Percentiles rank a stretch among this genome's conserved stretches.
Evolutionary conservation across 495 filamentous ascomycete genomes (phyloP).

Genomic region (Bryoglossum gracile): DNA sequence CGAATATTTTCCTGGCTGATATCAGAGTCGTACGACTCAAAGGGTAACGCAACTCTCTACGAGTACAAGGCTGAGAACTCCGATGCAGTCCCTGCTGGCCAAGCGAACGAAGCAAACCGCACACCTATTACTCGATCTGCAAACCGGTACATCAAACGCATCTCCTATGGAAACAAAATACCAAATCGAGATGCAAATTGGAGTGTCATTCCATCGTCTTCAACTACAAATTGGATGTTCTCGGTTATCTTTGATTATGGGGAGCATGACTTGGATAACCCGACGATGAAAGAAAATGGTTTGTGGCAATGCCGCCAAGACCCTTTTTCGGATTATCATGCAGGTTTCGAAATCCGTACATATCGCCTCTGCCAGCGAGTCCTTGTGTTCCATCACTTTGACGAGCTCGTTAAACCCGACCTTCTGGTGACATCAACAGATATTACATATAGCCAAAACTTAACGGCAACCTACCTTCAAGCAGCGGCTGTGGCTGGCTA

Average conservation of each 20-base stretch:
- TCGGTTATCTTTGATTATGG: conserved; percentile 34
- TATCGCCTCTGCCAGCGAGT: conserved; percentile 31
- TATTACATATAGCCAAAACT: neutral
- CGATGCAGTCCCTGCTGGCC: neutral
- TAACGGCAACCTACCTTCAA: neutral
- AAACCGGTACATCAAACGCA: conserved; percentile 24
- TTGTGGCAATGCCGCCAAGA: conserved; percentile 26
- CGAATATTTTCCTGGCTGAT: conserved; percentile 8
- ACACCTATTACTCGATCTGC: neutral
- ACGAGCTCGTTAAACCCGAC: conserved; percentile 10
- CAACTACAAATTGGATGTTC: conserved; percentile 27
- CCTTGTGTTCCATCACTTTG: conserved; percentile 33
- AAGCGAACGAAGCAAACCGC: conserved; percentile 10
- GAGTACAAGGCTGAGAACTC: conserved; percentile 18
- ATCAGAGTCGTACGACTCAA: neutral
- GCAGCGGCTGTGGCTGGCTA: neutral
- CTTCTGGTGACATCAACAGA: neutral
- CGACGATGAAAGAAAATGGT: neutral
- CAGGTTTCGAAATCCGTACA: conserved; percentile 29
- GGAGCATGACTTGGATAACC: conserved; percentile 22
- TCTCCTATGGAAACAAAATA: conserved; percentile 26
- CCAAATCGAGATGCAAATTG: too few relatives aligned
- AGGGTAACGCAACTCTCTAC: neutral
- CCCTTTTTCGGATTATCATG: conserved; percentile 25
- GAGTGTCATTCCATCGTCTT: too few relatives aligned